Evolutionary conservation across 345 rosid species (phyloP).

Genomic region (Eucalyptus pumila): DNA sequence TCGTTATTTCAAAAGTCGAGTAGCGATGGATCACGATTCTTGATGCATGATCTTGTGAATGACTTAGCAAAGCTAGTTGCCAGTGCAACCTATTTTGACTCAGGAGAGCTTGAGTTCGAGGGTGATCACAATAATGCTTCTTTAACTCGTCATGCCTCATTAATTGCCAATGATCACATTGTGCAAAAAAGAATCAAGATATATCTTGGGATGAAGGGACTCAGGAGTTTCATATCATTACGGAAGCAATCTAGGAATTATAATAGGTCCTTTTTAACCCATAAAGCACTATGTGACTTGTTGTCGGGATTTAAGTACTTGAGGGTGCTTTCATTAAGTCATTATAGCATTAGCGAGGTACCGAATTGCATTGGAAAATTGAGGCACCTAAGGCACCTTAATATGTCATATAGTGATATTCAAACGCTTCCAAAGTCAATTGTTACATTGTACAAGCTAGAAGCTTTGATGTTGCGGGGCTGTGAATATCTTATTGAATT

Average conservation of each 20-base stretch:
- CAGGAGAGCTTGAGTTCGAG: neutral
- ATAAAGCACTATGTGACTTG: neutral
- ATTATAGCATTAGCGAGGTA: fast-evolving
- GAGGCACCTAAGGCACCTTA: neutral
- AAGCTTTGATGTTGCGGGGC: neutral
- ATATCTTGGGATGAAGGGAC: neutral
- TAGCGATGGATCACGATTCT: neutral
- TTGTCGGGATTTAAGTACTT: neutral
- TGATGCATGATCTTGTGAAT: neutral
- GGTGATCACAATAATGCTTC: neutral
- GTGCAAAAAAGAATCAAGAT: neutral
- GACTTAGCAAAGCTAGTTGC: neutral
- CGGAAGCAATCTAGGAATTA: fast-evolving
- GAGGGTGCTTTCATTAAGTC: neutral
- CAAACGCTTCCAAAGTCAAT: neutral
- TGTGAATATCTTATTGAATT: neutral
- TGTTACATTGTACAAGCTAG: neutral
- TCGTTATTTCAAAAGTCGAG: neutral
- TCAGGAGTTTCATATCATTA: neutral
- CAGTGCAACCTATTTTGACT: neutral
- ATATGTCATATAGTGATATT: neutral
- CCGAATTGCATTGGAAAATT: neutral
- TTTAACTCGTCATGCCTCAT: neutral
- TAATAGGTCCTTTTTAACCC: neutral
- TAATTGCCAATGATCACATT: neutral